Evolutionary conservation across 768 basidiomycete genomes (phyloP), one percentile per base, ranked within the genome.

Genomic region (Punctularia strigosozonata): DNA sequence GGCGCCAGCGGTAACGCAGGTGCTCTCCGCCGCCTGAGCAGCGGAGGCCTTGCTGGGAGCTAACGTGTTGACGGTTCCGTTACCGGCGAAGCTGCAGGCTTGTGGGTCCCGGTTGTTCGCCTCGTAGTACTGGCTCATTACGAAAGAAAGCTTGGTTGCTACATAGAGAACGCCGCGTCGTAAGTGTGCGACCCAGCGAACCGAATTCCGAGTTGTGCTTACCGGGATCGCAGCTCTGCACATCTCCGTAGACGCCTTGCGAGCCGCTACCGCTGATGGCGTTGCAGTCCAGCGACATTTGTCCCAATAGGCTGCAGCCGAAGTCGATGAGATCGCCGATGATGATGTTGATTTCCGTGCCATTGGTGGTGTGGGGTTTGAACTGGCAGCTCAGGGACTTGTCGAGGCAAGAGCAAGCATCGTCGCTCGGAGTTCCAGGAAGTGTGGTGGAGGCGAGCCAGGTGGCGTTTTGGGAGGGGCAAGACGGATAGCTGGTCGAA

Each of bases 221-320:
- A 86, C 84, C 65, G 19, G 90, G 85, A 50, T 85, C 83, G 51
- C 91, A 95, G 36, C 63, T 72, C 32, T 84, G 77, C 12, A 89
- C 61, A 20, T 63, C 57, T 23, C 90, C 91, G 48, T 94, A 95
- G 4, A 65, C 62, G 31, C 91, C 91, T 15, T 70, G 68, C 10
- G 66, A 54, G 23, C 91, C 91, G 53, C 86, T 67, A 4, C 71
- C 78, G 35, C 75, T 66, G 47, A 95, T 86, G 31, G 76, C 69
- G 39, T 58, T 54, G 59, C 91, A 94, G 46, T 50, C 72, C 8
- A 69, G 69, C 15, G 77, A 76, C 17, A 60, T 54, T 30, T 68
- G 58, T 23, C 80, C 82, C 20, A 92, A 68, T 22, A 80, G 58
- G 37, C 60, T 58, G 59, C 91, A 95, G 1, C 75, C 80, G 24